Evolutionary conservation across 2,329 filamentous ascomycete species (phyloP).

Genomic region (Sclerotinia trifoliorum): DNA sequence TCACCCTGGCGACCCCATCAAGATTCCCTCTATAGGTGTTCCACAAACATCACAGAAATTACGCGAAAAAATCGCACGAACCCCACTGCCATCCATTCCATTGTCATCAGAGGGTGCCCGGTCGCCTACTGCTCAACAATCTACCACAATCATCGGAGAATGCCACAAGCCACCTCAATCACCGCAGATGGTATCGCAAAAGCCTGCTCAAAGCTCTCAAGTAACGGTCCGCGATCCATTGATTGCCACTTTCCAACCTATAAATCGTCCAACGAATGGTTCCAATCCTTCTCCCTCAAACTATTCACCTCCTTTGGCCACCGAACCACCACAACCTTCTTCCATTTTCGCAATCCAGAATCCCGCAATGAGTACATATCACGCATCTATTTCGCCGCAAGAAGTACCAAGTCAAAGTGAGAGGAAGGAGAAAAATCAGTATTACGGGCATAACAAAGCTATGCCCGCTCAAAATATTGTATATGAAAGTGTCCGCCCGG

Average conservation of each 20-base stretch:
- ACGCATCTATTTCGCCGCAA: neutral
- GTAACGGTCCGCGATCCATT: neutral
- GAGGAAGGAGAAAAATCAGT: neutral
- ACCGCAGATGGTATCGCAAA: neutral
- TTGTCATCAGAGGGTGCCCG: neutral
- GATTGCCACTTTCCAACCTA: neutral
- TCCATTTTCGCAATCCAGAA: neutral
- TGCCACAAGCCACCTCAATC: neutral
- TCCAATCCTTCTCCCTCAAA: neutral
- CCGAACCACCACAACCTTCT: neutral
- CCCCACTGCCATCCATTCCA: neutral
- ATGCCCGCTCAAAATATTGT: neutral
- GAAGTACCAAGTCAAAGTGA: neutral
- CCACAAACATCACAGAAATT: neutral
- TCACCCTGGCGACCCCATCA: neutral
- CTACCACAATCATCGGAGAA: neutral
- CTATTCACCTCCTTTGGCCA: too few species aligned
- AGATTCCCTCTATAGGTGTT: neutral
- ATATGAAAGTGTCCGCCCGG: neutral
- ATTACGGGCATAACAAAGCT: neutral
- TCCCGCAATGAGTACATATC: neutral
- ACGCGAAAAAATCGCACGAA: neutral
- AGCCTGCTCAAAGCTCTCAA: neutral
- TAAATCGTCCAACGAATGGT: neutral
- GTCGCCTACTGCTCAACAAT: neutral